Evolutionary conservation across 169 alveolate genomes (phyloP), one percentile per base, ranked within the genome.

Genomic region (Plasmodium inui): DNA sequence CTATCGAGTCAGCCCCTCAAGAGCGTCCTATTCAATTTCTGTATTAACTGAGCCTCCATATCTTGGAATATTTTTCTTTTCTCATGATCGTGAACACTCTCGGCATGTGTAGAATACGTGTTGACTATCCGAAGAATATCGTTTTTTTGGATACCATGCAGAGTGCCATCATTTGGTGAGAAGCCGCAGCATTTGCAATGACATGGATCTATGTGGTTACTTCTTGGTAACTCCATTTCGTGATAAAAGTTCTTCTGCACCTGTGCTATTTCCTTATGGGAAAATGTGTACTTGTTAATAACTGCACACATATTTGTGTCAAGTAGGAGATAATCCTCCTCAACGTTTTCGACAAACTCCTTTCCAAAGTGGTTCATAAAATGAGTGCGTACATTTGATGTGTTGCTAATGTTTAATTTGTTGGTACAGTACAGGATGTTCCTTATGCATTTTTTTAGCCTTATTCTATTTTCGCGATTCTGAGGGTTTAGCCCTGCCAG

Each of bases 351-450:
- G 30, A 85, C 74, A 53, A 61, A 85, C 26, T 85, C 61, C 17
- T 72, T 85, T 0, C 93, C 93, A 85, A 72, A 85, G 9, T 61
- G 55, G 22, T 74, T 73, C 3, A 85, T 85, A 32, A 85, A 73
- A 74, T 85, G 55, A 34, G 37, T 53, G 37, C 93, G 74, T 30
- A 85, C 32, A 74, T 74, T 73, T 85, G 50, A 78, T n/a, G 71
- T 74, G 79, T 85, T 85, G n/a, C 84, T 74, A 34, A 85, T 85
- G 39, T 46, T 72, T 74, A 85, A 41, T 74, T 85, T 85, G 70
- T 85, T 67, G 10, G 93, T 34, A 85, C 93, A 61, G 44, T 85
- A 85, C 8, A 85, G 44, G 14, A 85, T 85, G 79, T 85, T 85
- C 26, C 93, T 30, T 50, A 85, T 72, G 34, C 93, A 85, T 50